Evolutionary conservation across 345 rosid species (phyloP).

Genomic region (Schrenkiella parvula): DNA sequence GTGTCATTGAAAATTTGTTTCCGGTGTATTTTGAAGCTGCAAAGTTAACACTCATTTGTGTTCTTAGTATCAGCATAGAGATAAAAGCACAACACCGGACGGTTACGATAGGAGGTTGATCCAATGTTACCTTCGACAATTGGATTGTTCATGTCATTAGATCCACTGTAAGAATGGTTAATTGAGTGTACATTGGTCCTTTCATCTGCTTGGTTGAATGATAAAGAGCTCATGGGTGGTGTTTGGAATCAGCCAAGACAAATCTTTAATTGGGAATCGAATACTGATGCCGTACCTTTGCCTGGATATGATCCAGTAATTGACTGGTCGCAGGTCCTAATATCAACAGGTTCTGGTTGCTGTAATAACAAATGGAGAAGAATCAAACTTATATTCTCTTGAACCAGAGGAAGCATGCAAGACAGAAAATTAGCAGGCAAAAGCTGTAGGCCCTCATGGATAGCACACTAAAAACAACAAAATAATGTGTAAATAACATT

Average conservation of each 20-base stretch:
- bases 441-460: not conserved
- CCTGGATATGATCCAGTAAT: constrained; percentile 50
- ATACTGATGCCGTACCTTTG: constrained; percentile 43
- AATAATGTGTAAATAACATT: not conserved
- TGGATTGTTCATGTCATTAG: constrained; percentile 39
- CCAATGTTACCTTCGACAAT: constrained; percentile 51
- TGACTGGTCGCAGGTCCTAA: constrained; percentile 67
- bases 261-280: not conserved
- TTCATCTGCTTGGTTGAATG: constrained; percentile 39
- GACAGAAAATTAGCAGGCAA: not conserved
- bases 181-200: constrained; percentile 37
- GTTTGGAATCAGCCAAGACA: not conserved
- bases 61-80: not conserved
- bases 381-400: constrained; percentile 1
- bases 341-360: constrained; percentile 72
- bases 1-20: constrained; percentile 70
- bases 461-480: not conserved
- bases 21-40: constrained; percentile 50
- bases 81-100: not conserved
- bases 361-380: constrained; percentile 24
- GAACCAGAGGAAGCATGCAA: not conserved
- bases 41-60: not conserved
- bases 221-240: not conserved
- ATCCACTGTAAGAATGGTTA: constrained; percentile 40
- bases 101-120: not conserved